phyloP scores from a whole-genome alignment of 768 basidiomycete genomes.

The Fomitopsis pulvina region DNA sequence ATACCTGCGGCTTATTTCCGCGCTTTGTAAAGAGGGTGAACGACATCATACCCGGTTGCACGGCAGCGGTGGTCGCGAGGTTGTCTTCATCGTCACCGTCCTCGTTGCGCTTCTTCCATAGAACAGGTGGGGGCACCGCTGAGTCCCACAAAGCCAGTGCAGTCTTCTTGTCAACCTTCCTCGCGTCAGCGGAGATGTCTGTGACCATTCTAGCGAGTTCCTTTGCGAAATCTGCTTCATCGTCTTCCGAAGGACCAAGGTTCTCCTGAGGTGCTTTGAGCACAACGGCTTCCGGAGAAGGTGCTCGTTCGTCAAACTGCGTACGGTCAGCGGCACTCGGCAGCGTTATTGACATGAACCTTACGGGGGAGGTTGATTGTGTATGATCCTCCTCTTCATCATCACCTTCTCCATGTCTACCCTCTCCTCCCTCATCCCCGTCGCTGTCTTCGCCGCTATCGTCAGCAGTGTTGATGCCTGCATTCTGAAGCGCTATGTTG shows the following conservation, averaged over 20 bases:
- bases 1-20: slow-evolving; percentile 87
- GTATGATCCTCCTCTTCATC: slow-evolving; percentile 63
- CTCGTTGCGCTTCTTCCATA: slow-evolving; percentile 59
- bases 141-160: slow-evolving; percentile 87
- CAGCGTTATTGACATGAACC: slow-evolving; percentile 11
- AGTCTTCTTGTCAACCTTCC: slow-evolving; percentile 85
- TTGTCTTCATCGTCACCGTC: slow-evolving; percentile 49
- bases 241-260: slow-evolving; percentile 81
- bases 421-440: slow-evolving; percentile 42
- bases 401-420: slow-evolving; percentile 41
- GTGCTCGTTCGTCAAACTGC: slow-evolving; percentile 60
- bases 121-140: slow-evolving; percentile 61
- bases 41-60: slow-evolving; percentile 57
- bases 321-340: neutral
- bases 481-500: slow-evolving; percentile 53
- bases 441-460: slow-evolving; percentile 63
- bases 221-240: slow-evolving; percentile 89
- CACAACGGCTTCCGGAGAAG: slow-evolving; percentile 79
- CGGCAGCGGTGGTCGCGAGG: slow-evolving; percentile 23
- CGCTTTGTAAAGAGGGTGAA: slow-evolving; percentile 91
- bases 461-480: slow-evolving; percentile 35
- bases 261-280: slow-evolving; percentile 66
- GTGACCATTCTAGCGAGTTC: slow-evolving; percentile 95
- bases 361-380: slow-evolving; percentile 48
- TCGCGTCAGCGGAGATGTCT: slow-evolving; percentile 73